Base-by-base conservation (phyloP, 148 eudicot genomes). In the Vaccinium vitisidaea region DNA sequence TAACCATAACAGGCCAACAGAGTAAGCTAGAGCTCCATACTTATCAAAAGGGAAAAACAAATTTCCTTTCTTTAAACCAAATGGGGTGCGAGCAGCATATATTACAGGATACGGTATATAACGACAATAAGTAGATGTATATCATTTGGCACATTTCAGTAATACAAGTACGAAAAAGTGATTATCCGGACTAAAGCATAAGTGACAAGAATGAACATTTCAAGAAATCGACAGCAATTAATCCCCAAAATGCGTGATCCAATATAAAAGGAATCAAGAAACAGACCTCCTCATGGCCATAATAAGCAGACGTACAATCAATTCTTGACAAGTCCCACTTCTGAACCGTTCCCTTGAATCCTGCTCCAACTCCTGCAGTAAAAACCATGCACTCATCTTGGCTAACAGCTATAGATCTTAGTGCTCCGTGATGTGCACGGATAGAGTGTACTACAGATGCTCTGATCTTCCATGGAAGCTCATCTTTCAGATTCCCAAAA, bases 211-310 rank as follows among this genome's bases (percentile, higher is more conserved):
- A 75, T 12, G 79, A 75, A n/a, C 77, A 25, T 49, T 36, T 56
- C 49, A 63, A 58, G 3, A 69, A 79, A 55, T 16, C 10, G 53
- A 58, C 56, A 63, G 8, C 27, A 14, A 46, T 65, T 73, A 11
- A 59, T 81, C 54, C 63, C 50, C 4, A 54, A 32, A 43, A 79
- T 52, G 69, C 6, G 15, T 14, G 59, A 50, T 71, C 49, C 65
- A 79, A 70, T 11, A 10, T 43, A 82, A 82, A 16, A 54, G 83
- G 63, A 13, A 54, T 46, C 56, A 18, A 87, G 82, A 78, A 80
- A 86, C 90, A 84, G 85, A 97, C 99, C 99, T 97, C 99, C 48
- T 97, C 98, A 80, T 97, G 99, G 69, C 99, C 99, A 89, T 93
- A 89, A 88, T 97, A 97, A 50, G 94, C 94, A 83, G 98, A 89